phyloP scores from a whole-genome alignment of 805 yeast genomes.

The Metschnikowia cerradonensis region DNA sequence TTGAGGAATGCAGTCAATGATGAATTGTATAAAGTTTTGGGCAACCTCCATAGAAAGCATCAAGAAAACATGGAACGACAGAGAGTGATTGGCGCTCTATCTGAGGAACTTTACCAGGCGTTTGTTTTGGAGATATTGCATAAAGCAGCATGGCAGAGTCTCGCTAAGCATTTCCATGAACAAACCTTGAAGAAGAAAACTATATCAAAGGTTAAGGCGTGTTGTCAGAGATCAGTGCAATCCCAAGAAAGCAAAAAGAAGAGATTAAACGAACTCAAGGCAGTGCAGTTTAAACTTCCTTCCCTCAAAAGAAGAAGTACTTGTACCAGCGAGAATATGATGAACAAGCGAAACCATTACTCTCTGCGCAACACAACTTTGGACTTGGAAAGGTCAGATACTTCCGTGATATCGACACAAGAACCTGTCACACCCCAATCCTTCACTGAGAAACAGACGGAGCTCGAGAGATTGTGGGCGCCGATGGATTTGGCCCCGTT shows the following conservation, averaged over 20 bases:
- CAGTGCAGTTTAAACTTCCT: constrained; percentile 22
- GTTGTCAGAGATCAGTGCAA: constrained; percentile 22
- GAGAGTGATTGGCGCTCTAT: constrained; percentile 33
- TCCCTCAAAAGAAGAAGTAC: constrained; percentile 16
- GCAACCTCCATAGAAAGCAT: constrained; percentile 22
- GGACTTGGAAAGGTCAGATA: neutral
- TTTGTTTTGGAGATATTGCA: constrained; percentile 57
- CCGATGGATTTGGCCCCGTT: constrained; percentile 40
- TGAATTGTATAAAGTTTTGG: constrained; percentile 25
- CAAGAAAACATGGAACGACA: constrained; percentile 21
- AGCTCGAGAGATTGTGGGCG: constrained; percentile 43
- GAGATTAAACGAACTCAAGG: constrained; percentile 29
- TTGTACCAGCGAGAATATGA: neutral
- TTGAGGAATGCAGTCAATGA: constrained; percentile 19
- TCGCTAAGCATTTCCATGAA: constrained; percentile 42
- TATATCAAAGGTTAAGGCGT: constrained; percentile 28
- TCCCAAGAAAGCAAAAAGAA: constrained; percentile 27
- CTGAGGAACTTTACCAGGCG: constrained; percentile 53
- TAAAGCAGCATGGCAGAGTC: constrained; percentile 36
- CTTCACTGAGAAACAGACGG: constrained; percentile 26
- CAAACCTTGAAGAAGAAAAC: constrained; percentile 25
- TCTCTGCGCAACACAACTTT: neutral
- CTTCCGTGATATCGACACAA: neutral
- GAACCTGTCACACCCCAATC: neutral
- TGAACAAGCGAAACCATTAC: neutral